Conservation (phyloP, 345 rosid species). For the Physaria fendleri region DNA sequence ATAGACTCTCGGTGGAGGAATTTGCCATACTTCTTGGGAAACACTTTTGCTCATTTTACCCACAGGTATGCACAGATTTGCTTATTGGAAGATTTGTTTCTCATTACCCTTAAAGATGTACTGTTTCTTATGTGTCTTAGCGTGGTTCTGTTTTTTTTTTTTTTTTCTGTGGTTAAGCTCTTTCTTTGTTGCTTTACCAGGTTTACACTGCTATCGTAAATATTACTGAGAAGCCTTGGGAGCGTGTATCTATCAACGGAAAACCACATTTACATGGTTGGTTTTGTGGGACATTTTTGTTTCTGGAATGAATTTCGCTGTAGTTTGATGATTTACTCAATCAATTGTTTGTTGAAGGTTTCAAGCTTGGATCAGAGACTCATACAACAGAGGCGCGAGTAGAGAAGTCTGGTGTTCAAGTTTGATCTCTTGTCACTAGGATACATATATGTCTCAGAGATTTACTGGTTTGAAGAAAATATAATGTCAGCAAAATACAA, state of each 20-base stretch:
- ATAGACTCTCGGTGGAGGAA: constrained; percentile 65
- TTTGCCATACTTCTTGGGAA: constrained; percentile 75
- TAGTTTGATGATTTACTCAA: neutral
- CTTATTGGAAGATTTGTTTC: no score
- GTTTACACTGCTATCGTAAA: constrained; percentile 63
- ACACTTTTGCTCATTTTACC: constrained; percentile 71
- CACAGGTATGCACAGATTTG: constrained; percentile 62
- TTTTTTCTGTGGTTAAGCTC: neutral
- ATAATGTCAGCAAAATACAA: neutral
- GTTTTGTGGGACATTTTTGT: constrained; percentile 1
- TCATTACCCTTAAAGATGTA: neutral
- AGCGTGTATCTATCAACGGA: constrained; percentile 56
- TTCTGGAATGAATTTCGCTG: neutral
- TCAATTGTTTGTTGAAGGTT: constrained; percentile 47
- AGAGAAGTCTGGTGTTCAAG: constrained; percentile 47
- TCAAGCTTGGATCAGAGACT: constrained; percentile 92
- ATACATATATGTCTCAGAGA: neutral
- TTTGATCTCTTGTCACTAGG: neutral
- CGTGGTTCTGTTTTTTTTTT: neutral
- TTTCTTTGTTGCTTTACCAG: constrained; percentile 28
- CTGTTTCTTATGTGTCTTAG: neutral
- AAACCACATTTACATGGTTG: constrained; percentile 78
- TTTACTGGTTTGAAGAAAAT: neutral
- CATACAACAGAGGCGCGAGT: constrained; percentile 65
- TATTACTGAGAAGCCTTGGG: constrained; percentile 95